Evolutionary conservation across 2,329 filamentous ascomycete genomes (phyloP).

Genomic region (Chrysoporthe puriensis): DNA sequence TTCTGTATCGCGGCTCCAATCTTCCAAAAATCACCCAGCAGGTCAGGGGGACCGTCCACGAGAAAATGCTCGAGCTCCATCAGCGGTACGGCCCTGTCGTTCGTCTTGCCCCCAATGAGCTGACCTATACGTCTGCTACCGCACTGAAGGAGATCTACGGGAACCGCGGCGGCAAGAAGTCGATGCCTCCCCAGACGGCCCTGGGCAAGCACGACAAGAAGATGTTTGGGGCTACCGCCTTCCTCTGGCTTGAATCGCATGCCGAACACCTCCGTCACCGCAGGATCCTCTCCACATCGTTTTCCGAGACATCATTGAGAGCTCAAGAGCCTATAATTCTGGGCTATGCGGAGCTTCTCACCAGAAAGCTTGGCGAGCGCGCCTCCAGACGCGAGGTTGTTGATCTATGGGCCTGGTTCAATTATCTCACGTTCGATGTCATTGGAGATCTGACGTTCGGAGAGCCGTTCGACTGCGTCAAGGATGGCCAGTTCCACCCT

Average conservation of each 20-base stretch:
- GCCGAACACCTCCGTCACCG: conserved; percentile 32
- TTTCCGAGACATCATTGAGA: conserved; percentile 35
- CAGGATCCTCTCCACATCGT: conserved; percentile 33
- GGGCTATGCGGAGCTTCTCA: conserved; percentile 29
- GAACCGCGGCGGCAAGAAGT: conserved; percentile 21
- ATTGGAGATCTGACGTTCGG: conserved; percentile 36
- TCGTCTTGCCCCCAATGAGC: conserved; percentile 27
- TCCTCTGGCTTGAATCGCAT: conserved; percentile 28
- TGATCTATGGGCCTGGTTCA: conserved; percentile 35
- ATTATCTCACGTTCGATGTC: conserved; percentile 35
- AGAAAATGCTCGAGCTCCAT: conserved; percentile 26
- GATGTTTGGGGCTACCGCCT: conserved; percentile 29
- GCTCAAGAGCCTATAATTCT: conserved; percentile 34
- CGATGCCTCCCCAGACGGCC: conserved; percentile 26
- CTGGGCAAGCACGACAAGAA: conserved; percentile 28
- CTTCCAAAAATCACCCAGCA: conserved; percentile 28
- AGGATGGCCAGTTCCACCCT: conserved; percentile 32
- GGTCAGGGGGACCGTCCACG: conserved; percentile 25
- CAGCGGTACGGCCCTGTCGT: conserved; percentile 28
- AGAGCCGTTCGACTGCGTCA: conserved; percentile 33
- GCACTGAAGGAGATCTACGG: conserved; percentile 27
- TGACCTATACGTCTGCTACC: conserved; percentile 25
- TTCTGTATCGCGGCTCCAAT: conserved; percentile 27
- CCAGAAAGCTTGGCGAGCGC: conserved; percentile 30
- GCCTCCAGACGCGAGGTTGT: conserved; percentile 27